A percentile compares a stretch with the other conserved stretches of the same genome.
These are phyloP conservation scores for Zymoseptoria tritici DNA, from an alignment of 2,329 filamentous ascomycete genomes.

Conservation along the genomic window DNA sequence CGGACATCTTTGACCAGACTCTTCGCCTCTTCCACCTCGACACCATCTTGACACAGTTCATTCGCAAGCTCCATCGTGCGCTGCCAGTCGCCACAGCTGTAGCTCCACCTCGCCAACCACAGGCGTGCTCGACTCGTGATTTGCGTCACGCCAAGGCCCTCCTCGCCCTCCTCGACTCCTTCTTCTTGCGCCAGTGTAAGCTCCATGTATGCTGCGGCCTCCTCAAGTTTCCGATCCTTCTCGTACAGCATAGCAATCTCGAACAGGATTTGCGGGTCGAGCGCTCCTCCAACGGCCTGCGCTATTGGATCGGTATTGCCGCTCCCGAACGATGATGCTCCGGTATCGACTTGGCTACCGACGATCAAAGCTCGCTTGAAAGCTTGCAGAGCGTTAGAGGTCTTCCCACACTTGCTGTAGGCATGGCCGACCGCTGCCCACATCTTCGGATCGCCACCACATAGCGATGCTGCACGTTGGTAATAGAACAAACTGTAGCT, in stretches of 20 bases:
- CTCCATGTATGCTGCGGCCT: conserved; percentile 92
- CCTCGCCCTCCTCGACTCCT: conserved; percentile 44
- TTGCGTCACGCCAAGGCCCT: conserved; percentile 74
- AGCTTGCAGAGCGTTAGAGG: conserved; percentile 87
- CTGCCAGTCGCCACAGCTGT: conserved; percentile 65
- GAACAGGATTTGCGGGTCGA: conserved; percentile 85
- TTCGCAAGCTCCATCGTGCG: conserved; percentile 74
- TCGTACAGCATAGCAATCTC: conserved; percentile 90
- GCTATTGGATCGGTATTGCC: conserved; percentile 34
- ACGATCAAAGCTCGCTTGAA: conserved; percentile 86
- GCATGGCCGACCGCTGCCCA: conserved; percentile 95
- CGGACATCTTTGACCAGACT: conserved; percentile 81
- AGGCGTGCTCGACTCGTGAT: conserved; percentile 87
- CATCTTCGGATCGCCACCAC: conserved; percentile 98
- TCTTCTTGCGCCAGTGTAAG: conserved; percentile 89
- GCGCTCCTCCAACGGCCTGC: conserved; percentile 48
- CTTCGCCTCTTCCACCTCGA: conserved; percentile 96
- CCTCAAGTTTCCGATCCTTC: conserved; percentile 64
- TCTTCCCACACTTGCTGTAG: conserved; percentile 78
- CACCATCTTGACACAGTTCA: conserved; percentile 89
- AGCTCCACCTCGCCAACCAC: conserved; percentile 82
- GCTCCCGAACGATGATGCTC: conserved; percentile 38
- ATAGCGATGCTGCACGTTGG: conserved; percentile 83
- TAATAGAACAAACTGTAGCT: conserved; percentile 97
- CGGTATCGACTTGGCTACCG: conserved; percentile 72